phyloP scores from a whole-genome alignment of 2,329 filamentous ascomycete species.

The Claviceps sorghi region DNA sequence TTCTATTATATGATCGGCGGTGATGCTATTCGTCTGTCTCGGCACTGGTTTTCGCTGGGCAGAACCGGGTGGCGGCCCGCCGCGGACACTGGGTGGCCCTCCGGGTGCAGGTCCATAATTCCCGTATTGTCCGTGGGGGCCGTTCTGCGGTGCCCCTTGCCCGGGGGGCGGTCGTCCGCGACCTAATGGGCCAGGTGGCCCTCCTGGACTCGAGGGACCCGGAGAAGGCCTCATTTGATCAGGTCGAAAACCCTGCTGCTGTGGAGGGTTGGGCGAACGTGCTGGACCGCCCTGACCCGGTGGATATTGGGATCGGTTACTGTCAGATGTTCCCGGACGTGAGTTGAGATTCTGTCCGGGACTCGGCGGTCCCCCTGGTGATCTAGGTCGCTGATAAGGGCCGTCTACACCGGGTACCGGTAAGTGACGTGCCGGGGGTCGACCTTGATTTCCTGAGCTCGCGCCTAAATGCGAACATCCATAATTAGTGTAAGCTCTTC shows the following conservation, averaged over 20 bases:
- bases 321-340: slow-evolving; percentile 18
- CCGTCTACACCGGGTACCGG: slow-evolving; percentile 27
- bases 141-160: slow-evolving; percentile 7
- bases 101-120: slow-evolving; percentile 14
- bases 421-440: slow-evolving; percentile 19
- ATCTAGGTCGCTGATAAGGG: slow-evolving; percentile 27
- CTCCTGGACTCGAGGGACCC: slow-evolving; percentile 7
- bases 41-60: slow-evolving; percentile 17
- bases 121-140: slow-evolving; percentile 8
- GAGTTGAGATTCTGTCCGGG: slow-evolving; percentile 18
- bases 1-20: slow-evolving; percentile 25
- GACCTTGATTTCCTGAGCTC: slow-evolving; percentile 23
- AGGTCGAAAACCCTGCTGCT: slow-evolving; percentile 15
- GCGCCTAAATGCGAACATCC: slow-evolving; percentile 39
- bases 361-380: slow-evolving; percentile 25
- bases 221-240: slow-evolving; percentile 9
- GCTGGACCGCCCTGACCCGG: slow-evolving; percentile 9
- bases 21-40: slow-evolving; percentile 16
- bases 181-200: slow-evolving; percentile 10
- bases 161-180: slow-evolving; percentile 10
- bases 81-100: slow-evolving; percentile 10
- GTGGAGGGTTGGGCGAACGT: slow-evolving; percentile 14
- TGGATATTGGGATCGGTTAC: slow-evolving; percentile 17
- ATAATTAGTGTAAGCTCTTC: slow-evolving; percentile 40
- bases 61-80: slow-evolving; percentile 11